Evolutionary conservation across 2,329 filamentous ascomycete genomes (phyloP), one percentile per base, ranked within the genome.

Genomic region (Ophiostoma triangulosporum): DNA sequence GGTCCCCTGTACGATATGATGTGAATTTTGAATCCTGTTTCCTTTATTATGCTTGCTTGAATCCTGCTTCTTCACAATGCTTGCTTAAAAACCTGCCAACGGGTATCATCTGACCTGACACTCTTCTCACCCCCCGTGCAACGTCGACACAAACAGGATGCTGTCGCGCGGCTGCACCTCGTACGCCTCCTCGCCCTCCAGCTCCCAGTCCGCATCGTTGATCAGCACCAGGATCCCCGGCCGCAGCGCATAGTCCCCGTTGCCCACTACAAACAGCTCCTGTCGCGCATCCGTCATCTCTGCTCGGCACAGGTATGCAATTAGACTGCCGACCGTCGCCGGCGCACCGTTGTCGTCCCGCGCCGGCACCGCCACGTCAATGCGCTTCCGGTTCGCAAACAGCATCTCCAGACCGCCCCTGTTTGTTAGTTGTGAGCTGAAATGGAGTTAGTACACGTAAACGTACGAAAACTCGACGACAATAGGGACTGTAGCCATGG

Each of bases 171-270:
- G 69, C 69, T 91, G 82, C 55, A 98, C 70, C 68, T 89, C 83
- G 65, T 97, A 97, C 60, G 81, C 77, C 65, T 93, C 89, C 69
- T 97, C 91, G 17, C 90, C 93, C 69, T 97, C 93, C 12, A 98
- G 78, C 68, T 97, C 93, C 93, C 93, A 98, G 67, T 98, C 93
- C 26, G 89, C 88, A 62, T 98, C 93, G 65, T 98, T 98, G 68
- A 98, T 95, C 54, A 98, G 76, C 27, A 96, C 91, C 43, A 98
- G 78, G 66, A 98, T 95, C 3, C 93, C 93, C 5, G 93, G 93
- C 52, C 93, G 89, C 32, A 53, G 57, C 91, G 97, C 61, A 57
- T 48, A 24, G 48, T 55, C 46, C 15, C 29, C 24, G 33, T 14
- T 7, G 32, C 95, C 87, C 22, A 95, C 74, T 32, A 97, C 81